phyloP scores from a whole-genome alignment of 352 stramenopile species.

The Phytopythium helicoides region DNA sequence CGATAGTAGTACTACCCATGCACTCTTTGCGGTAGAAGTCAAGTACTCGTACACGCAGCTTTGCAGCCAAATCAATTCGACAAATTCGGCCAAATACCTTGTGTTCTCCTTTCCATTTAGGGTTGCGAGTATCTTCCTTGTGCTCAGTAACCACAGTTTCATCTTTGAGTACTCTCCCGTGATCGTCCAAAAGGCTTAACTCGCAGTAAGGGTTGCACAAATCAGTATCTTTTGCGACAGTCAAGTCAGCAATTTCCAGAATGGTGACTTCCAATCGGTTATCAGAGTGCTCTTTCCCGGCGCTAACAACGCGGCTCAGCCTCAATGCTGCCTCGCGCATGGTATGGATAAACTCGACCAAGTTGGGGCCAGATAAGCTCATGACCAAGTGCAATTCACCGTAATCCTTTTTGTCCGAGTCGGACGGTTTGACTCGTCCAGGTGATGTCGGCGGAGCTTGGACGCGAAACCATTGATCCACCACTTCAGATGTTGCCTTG shows the following conservation, averaged over 20 bases:
- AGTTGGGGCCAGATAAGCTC: slow-evolving; percentile 56
- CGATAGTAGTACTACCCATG: slow-evolving; percentile 43
- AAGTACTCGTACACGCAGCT: slow-evolving; percentile 48
- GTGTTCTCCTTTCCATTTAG: slow-evolving; percentile 57
- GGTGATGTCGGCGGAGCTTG: slow-evolving; percentile 32
- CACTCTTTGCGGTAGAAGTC: slow-evolving; percentile 58
- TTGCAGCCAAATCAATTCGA: slow-evolving; percentile 52
- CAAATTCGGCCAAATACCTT: slow-evolving; percentile 61
- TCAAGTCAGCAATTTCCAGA: slow-evolving; percentile 43
- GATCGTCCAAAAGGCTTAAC: slow-evolving; percentile 51
- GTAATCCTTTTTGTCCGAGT: slow-evolving; percentile 39
- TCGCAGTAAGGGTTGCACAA: slow-evolving; percentile 65
- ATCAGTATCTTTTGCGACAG: slow-evolving; percentile 59
- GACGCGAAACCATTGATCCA: slow-evolving; percentile 69
- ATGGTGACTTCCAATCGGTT: slow-evolving; percentile 69
- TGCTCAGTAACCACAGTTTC: slow-evolving; percentile 47
- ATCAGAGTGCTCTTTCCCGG: slow-evolving; percentile 54
- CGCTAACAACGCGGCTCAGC: slow-evolving; percentile 41
- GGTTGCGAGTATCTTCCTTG: slow-evolving; percentile 58
- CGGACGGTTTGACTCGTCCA: neutral
- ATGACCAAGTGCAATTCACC: slow-evolving; percentile 68
- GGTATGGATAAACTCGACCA: slow-evolving; percentile 65
- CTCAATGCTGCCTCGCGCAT: slow-evolving; percentile 28
- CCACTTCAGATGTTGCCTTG: slow-evolving; percentile 46
- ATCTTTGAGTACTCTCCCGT: slow-evolving; percentile 41